Evolutionary conservation across 331 rosid genomes (phyloP), one percentile per base, ranked within the genome.

Genomic region (Prunus yedoensis): DNA sequence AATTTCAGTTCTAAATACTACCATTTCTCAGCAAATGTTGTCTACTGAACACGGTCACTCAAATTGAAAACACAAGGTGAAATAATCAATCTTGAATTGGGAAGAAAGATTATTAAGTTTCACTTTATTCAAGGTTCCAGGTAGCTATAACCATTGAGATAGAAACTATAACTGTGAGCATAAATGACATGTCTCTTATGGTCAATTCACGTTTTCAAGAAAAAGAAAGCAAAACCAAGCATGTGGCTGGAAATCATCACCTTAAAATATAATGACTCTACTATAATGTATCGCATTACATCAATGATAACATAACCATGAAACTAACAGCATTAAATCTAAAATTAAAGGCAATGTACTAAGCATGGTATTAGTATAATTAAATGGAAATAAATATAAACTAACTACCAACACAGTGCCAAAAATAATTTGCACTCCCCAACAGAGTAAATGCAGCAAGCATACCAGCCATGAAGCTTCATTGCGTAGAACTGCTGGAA

Each of bases 381-480:
- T 10, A 28, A 35, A 51, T 43, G 41, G 35, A 20, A 18, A 11
- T 18, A 30, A 70, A 45, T 38, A 56, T 28, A 38, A 41, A 53
- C 18, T 18, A 56, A 70, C 25, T 49, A 69, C 16, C 20, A 27
- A 17, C 51, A 62, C 14, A 4, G 50, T 54, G 35, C 28, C 61
- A 62, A 51, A 23, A 46, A 35, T 6, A 50, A 61, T 35, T 18
- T 16, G 35, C 38, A 47, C n/a, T 18, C 7, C 12, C 30, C 9
- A 51, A 25, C 28, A 74, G 59, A 21, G 43, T 23, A 18, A 46
- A 50, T 54, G 49, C 70, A 47, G 71, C 80, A 78, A 10, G 45
- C 84, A 17, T 86, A 89, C 96, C 86, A 89, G 89, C 89, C 84
- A 87, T 56, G 92, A 89, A 43, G 89, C 80, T 83, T 91, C 92